Base-by-base conservation (phyloP, 805 yeast genomes). In the Monosporozyma siamensis region DNA sequence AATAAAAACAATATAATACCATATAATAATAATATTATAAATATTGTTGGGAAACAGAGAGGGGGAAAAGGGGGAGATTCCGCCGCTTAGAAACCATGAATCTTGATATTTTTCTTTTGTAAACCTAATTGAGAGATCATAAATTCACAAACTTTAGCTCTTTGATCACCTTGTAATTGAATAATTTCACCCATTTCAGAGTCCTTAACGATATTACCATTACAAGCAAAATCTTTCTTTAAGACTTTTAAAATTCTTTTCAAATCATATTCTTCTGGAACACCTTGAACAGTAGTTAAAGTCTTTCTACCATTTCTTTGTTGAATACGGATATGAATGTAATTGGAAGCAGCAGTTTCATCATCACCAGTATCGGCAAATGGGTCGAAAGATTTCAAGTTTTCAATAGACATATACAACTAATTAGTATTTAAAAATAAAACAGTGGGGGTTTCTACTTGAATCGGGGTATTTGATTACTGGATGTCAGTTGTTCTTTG, bases 301-400 rank as follows among this genome's bases (percentile, higher is more conserved):
- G 97, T 90, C 72, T 90, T 90, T 73, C 97, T 89, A 65, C 98
- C 98, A 74, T 92, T 90, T 76, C 98, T 90, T 74, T 90, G 98
- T 72, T 90, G 98, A 66, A 94, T 90, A 77, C 98, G 94, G 67
- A 90, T 83, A 70, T 89, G 98, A 69, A 90, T 86, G 72, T 89
- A 87, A 74, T 86, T 88, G 47, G 94, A 80, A 63, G 95, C 84
- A 71, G 90, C 90, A 57, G 95, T 83, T 68, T 90, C 96, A 72
- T 92, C 94, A 78, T 90, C 97, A 75, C 97, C 97, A 71, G 97
- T 89, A 70, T 90, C 98, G 81, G 97, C 97, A 81, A 90, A 90
- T 51, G 98, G 98, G 72, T 90, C 95, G 72, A 82, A 81, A 46
- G 87, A 77, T 69, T 78, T 82, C 64, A 82, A 72, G 75, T 82